Conservation (phyloP, 192 early-diverging fungal species). For the Rhizophagus clarus region DNA sequence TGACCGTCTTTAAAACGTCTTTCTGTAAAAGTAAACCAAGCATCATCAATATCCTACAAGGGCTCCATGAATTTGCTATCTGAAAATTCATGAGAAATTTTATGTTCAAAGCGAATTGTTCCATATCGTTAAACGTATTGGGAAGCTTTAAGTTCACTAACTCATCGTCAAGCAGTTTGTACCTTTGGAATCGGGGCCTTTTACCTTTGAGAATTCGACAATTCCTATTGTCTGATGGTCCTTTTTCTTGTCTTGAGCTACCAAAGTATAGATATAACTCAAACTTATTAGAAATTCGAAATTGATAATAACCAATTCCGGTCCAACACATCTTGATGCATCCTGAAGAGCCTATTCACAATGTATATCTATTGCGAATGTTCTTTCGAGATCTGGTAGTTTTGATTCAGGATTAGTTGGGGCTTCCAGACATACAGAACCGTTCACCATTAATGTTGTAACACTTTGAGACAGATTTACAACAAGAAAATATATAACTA, state of each 20-base stretch:
- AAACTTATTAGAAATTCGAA: slow-evolving; percentile 6
- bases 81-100: slow-evolving; percentile 17
- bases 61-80: background rate
- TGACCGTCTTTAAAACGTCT: slow-evolving; percentile 19
- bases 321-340: slow-evolving; percentile 18
- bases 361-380: slow-evolving; percentile 18
- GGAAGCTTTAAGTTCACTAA: slow-evolving; percentile 7
- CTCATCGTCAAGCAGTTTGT: slow-evolving; percentile 23
- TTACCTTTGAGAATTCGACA: slow-evolving; percentile 8
- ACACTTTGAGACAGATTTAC: slow-evolving; percentile 9
- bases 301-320: slow-evolving; percentile 16
- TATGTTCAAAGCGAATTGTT: slow-evolving; percentile 18
- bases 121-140: slow-evolving; percentile 21
- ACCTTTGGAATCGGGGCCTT: slow-evolving; percentile 1
- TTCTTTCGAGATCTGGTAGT: slow-evolving; percentile 1
- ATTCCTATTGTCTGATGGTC: slow-evolving; percentile 18
- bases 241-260: slow-evolving; percentile 19
- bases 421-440: slow-evolving; percentile 18
- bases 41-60: slow-evolving; percentile 3
- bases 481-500: slow-evolving; percentile 3
- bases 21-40: slow-evolving; percentile 9
- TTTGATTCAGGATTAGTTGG: slow-evolving; percentile 15
- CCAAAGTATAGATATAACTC: slow-evolving; percentile 13
- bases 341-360: slow-evolving; percentile 20
- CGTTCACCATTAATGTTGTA: slow-evolving; percentile 6